A percentile compares a stretch with the other conserved stretches of the same genome.
These are phyloP conservation scores for Lachnellula subtilissima DNA, from an alignment of 2,329 filamentous ascomycete species.

Conservation along the genomic window DNA sequence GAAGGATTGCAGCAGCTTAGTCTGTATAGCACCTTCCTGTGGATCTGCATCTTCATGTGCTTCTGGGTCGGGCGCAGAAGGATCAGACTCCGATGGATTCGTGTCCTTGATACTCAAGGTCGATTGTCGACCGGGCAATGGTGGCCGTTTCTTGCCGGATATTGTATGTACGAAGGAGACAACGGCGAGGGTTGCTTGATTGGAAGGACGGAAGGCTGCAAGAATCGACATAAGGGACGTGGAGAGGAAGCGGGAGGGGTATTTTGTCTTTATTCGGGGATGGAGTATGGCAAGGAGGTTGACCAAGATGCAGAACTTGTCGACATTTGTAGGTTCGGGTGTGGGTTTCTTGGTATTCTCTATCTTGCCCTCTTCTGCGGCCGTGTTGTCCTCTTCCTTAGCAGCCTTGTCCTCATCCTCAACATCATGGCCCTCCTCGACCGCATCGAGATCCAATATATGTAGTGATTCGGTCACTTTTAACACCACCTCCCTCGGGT, in stretches of 20 bases:
- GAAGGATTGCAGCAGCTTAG: conserved; percentile 66
- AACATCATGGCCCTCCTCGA: conserved; percentile 19
- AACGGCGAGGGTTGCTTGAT: conserved; percentile 64
- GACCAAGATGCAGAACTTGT: conserved; percentile 64
- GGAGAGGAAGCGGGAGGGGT: conserved; percentile 73
- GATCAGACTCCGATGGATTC: conserved; percentile 39
- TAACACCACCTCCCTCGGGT: conserved; percentile 75
- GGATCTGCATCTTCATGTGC: conserved; percentile 45
- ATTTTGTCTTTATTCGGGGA: conserved; percentile 69
- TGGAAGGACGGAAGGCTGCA: conserved; percentile 57
- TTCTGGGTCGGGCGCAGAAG: conserved; percentile 59
- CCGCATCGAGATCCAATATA: conserved; percentile 44
- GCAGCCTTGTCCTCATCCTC: conserved; percentile 19
- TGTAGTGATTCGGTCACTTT: conserved; percentile 73
- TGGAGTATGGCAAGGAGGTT: conserved; percentile 70
- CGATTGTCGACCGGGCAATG: conserved; percentile 54
- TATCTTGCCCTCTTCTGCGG: conserved; percentile 19
- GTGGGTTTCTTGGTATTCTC: conserved; percentile 13
- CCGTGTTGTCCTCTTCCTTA: conserved; percentile 19
- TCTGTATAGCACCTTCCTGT: conserved; percentile 57
- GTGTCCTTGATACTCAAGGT: conserved; percentile 42
- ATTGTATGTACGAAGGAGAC: conserved; percentile 68
- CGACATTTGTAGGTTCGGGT: conserved; percentile 22
- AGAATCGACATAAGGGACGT: conserved; percentile 70
- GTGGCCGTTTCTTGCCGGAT: conserved; percentile 61